Evolutionary conservation across 2,329 filamentous ascomycete species (phyloP), one percentile per base, ranked within the genome.

Genomic region (Xylariaceae sp.): DNA sequence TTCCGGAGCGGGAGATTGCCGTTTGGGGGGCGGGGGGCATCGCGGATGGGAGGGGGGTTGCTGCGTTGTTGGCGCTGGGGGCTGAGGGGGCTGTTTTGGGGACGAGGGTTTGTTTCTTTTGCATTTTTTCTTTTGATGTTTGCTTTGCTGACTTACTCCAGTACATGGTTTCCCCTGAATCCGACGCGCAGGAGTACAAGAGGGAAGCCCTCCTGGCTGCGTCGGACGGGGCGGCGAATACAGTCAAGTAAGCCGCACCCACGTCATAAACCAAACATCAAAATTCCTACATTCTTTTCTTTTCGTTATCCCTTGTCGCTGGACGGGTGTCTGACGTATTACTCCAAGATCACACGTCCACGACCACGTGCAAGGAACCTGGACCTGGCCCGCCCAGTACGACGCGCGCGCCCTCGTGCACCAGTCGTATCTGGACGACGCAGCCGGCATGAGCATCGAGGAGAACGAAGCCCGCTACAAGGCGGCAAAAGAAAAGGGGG

Each of bases 11-110:
- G 26, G 58, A 65, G 6, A 56, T 64, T 29, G 65, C 62, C 19
- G 57, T 80, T 2, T 63, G 79, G 36, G 78, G 76, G 0, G 75
- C 77, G 16, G 79, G 78, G 4, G 78, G 78, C 0, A 76, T 80
- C 44, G 70, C 70, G 6, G 76, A 80, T 37, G 70, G 72, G 2
- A 69, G 77, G 16, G 73, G 74, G 9, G 73, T 72, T 1, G 72
- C 75, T 21, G 77, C 78, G 15, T 72, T 75, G 8, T 55, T 80
- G 43, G 65, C 71, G 0, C 67, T 81, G 5, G 78, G 78, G 54
- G 60, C 67, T 1, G 65, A 68, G 53, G 63, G 53, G 2, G 60
- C 48, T 42, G 63, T 61, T 6, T 42, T 68, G 52, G 66, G 62
- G 8, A 67, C 64, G n/a, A 60, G 63, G 54, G 63, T 69, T 50